phyloP scores from a whole-genome alignment of 2,329 filamentous ascomycete species.

The Ophiostoma pallidulum region DNA sequence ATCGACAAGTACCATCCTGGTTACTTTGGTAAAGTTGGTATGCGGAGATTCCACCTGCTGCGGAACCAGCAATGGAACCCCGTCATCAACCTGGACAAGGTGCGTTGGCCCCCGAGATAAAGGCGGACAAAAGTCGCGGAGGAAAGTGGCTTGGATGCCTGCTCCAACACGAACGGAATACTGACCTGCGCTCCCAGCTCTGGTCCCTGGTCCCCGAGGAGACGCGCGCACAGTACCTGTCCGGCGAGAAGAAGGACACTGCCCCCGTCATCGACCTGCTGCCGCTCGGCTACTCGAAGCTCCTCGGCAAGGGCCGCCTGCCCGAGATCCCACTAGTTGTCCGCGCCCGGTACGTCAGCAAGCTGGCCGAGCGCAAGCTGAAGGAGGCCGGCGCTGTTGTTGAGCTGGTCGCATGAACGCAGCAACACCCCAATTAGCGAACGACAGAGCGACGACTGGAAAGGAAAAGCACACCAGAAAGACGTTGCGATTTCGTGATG shows the following conservation, averaged over 20 bases:
- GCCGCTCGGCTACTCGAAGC: constrained; percentile 93
- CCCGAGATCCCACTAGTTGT: constrained; percentile 91
- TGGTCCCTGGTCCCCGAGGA: constrained; percentile 92
- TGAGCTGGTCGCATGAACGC: constrained; percentile 88
- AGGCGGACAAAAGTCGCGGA: too few relatives aligned
- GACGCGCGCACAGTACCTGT: constrained; percentile 84
- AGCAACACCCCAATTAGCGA: too few relatives aligned
- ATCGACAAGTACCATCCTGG: constrained; percentile 81
- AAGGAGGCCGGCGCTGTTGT: constrained; percentile 93
- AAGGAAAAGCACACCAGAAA: too few relatives aligned
- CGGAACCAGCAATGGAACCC: constrained; percentile 98
- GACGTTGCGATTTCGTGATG: constrained; percentile 1
- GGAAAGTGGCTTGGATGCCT: too few relatives aligned
- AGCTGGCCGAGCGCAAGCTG: constrained; percentile 98
- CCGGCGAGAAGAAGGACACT: constrained; percentile 72
- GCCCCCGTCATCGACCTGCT: constrained; percentile 97
- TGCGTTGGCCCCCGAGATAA: constrained; percentile 29
- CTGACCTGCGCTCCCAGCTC: constrained; percentile 46
- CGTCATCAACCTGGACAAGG: constrained; percentile 97
- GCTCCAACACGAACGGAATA: too few relatives aligned
- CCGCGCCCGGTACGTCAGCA: constrained; percentile 88
- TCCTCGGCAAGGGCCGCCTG: constrained; percentile 95
- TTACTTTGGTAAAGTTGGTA: constrained; percentile 98
- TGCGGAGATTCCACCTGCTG: constrained; percentile 95
- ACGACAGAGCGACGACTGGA: too few relatives aligned